Conservation (phyloP, 129 eudicot species). For the Lonicera japonica region DNA sequence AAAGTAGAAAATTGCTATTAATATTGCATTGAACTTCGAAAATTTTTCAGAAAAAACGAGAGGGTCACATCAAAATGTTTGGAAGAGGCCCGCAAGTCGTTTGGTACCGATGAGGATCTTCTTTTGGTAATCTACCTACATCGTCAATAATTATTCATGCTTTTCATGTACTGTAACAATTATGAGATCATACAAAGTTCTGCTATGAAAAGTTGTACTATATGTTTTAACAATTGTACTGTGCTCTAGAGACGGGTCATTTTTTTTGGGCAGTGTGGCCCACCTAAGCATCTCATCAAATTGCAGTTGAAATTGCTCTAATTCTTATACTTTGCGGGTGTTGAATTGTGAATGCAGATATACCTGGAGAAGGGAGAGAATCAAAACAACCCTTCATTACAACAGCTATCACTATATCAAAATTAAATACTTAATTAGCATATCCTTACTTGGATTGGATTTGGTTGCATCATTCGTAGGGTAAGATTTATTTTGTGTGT, state of each 20-base stretch:
- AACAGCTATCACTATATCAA: neutral
- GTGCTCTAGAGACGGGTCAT: too few relatives aligned
- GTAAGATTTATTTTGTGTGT: neutral
- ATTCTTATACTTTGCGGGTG: neutral
- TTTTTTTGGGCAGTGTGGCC: too few relatives aligned
- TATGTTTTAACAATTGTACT: neutral
- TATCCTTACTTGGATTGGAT: neutral
- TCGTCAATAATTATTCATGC: neutral
- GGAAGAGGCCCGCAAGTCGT: conserved; percentile 92
- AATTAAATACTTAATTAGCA: too few relatives aligned
- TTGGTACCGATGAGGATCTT: conserved; percentile 97
- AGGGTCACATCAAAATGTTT: conserved; percentile 61
- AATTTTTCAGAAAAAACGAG: conserved; percentile 52
- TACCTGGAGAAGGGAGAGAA: conserved; percentile 36
- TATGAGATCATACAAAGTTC: neutral
- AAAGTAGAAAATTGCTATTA: too few relatives aligned
- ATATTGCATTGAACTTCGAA: neutral
- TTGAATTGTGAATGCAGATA: conserved; percentile 39
- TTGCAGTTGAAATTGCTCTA: too few relatives aligned
- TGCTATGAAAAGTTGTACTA: neutral
- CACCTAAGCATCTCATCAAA: too few relatives aligned
- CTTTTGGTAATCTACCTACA: conserved; percentile 53
- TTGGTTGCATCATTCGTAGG: neutral
- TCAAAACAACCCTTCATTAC: neutral
- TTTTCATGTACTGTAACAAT: neutral